These are phyloP conservation scores for Pyrenophora tritici-repentis DNA, from an alignment of 2,329 filamentous ascomycete species.

Conservation along the genomic window DNA sequence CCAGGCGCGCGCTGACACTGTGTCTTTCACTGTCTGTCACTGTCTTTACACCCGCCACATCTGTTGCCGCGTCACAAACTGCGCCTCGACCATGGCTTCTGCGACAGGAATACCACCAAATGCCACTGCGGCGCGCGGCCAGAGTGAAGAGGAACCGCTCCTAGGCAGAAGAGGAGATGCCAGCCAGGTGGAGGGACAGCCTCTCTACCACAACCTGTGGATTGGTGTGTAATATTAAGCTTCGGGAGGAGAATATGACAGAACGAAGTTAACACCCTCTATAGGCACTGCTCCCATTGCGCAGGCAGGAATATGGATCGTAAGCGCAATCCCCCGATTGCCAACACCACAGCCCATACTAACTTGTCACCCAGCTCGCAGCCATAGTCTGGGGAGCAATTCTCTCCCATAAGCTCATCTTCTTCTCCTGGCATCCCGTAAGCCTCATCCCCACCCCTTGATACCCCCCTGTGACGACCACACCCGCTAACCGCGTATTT, in stretches of 20 bases:
- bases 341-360: conserved; percentile 8
- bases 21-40: neutral
- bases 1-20: conserved; percentile 2
- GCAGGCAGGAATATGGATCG: conserved; percentile 76
- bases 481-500: conserved; percentile 15
- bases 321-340: conserved; percentile 42
- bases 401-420: conserved; percentile 70
- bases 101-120: conserved; percentile 67
- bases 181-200: conserved; percentile 67
- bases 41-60: neutral
- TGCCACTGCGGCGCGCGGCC: conserved; percentile 41
- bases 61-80: neutral
- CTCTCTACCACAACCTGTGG: conserved; percentile 72
- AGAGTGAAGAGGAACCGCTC: conserved; percentile 69
- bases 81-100: conserved; percentile 64
- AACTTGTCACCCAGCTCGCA: conserved; percentile 58
- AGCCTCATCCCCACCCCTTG: conserved; percentile 31
- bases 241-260: neutral
- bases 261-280: neutral
- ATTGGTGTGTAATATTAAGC: conserved; percentile 63
- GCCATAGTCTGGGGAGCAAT: conserved; percentile 79
- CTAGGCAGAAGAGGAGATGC: conserved; percentile 74
- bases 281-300: conserved; percentile 80
- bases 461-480: neutral
- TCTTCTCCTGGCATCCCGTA: conserved; percentile 90